Evolutionary conservation across 352 stramenopile genomes (phyloP), one percentile per base, ranked within the genome.

Genomic region (Phytophthora vignae): DNA sequence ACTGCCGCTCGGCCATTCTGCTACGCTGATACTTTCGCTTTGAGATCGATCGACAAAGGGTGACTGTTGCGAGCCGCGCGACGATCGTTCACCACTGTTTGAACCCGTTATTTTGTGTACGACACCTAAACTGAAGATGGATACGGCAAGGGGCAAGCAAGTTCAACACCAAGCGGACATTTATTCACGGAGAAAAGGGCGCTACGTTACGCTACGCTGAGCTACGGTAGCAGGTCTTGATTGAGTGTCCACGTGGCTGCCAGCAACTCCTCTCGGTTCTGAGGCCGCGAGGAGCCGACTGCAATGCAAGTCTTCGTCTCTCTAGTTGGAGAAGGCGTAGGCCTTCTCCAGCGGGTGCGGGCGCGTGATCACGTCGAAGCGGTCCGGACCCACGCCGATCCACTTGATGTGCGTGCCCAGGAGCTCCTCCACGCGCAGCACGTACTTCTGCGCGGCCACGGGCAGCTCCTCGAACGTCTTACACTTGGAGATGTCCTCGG

Each of bases 331-430:
- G 49, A 61, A 59, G 21, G 17, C 59, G 65, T 84, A 88, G n/a
- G 83, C 74, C 69, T 93, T 93, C 73, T 94, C 83, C 33, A 95
- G 76, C 62, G 88, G 88, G 67, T 93, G 88, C 40, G 83, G 70
- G 17, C 88, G 85, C 60, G 88, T 97, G 82, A 99, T 98, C 55
- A 99, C 87, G 77, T 99, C 97, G 63, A 97, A 91, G 55, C 98
- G 90, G 83, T 98, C 98, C 58, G 97, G 92, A 42, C 98, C 98
- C 17, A 99, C 97, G 60, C 98, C 98, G 71, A 99, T 99, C 97
- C 97, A 99, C 78, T 98, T 96, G 74, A 99, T 98, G 58, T 98
- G 94, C 73, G 98, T 96, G 69, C 96, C 97, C 40, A 99, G 69
- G 12, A 99, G 81, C 83, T 99, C 92, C 83, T 99, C 97, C 55